Conservation (phyloP, 371 early-diverging fungal species). For the Umbelopsis sp. region DNA sequence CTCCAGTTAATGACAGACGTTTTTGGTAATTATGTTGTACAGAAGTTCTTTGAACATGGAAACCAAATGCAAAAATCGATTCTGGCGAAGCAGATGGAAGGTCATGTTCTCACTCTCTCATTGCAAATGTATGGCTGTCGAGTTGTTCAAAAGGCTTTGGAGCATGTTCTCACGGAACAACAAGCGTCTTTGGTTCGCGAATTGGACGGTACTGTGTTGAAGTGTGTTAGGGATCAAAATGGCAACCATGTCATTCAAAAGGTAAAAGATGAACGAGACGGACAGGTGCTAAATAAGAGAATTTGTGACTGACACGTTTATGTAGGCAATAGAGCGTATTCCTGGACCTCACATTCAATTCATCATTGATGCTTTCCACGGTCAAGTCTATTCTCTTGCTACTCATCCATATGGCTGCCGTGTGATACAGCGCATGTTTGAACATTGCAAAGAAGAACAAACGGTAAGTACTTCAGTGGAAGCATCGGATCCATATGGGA, state of each 20-base stretch:
- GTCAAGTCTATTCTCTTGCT: constrained; percentile 94
- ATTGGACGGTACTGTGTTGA: constrained; percentile 92
- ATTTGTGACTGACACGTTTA: not conserved
- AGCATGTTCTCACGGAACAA: constrained; percentile 86
- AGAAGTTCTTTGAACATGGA: constrained; percentile 98
- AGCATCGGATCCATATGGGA: not conserved
- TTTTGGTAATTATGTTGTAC: constrained; percentile 99
- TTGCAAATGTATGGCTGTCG: constrained; percentile 99
- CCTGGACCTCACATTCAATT: constrained; percentile 91
- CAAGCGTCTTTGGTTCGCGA: constrained; percentile 92
- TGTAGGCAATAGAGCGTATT: constrained; percentile 90
- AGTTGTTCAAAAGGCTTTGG: constrained; percentile 99
- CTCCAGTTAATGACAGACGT: constrained; percentile 98
- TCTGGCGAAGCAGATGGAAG: constrained; percentile 92
- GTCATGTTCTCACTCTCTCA: constrained; percentile 91
- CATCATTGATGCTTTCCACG: constrained; percentile 97
- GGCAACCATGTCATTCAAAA: constrained; percentile 99
- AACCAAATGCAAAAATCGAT: constrained; percentile 85
- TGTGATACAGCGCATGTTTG: constrained; percentile 99
- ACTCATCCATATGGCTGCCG: constrained; percentile 99
- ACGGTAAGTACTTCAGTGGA: constrained; percentile 51
- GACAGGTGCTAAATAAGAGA: not conserved
- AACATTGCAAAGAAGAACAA: constrained; percentile 90
- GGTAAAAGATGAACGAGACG: not conserved
- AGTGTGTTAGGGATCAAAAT: constrained; percentile 99